Evolutionary conservation across 225 moss, liverwort and hornwort genomes (phyloP).

Genomic region (Physcomitrellopsis africana): DNA sequence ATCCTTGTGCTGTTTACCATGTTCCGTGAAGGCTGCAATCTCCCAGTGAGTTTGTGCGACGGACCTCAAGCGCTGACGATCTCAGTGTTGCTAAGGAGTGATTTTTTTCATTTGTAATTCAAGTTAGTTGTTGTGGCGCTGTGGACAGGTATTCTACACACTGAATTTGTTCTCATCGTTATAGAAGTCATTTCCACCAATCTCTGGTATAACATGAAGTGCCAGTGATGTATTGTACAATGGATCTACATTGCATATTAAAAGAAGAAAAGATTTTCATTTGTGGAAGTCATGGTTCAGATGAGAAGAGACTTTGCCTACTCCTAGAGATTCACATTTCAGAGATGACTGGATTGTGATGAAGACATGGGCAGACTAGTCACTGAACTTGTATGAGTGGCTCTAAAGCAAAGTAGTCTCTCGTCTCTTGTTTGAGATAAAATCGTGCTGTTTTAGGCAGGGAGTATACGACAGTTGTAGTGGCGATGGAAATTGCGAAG

Average conservation of each 20-base stretch:
- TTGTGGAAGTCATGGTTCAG: neutral
- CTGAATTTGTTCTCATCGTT: too few species aligned
- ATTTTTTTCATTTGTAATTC: too few species aligned
- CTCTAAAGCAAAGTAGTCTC: conserved; percentile 37
- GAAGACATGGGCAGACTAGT: neutral
- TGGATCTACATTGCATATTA: conserved; percentile 23
- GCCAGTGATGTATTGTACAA: conserved; percentile 28
- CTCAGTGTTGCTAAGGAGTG: too few species aligned
- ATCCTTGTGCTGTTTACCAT: too few species aligned
- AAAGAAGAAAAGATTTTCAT: conserved; percentile 1
- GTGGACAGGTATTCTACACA: too few species aligned
- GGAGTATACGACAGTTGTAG: conserved; percentile 31
- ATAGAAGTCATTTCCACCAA: conserved; percentile 53
- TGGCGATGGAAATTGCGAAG: conserved; percentile 40
- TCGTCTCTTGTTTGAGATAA: conserved; percentile 31
- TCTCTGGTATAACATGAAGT: conserved; percentile 36
- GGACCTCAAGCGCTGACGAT: too few species aligned
- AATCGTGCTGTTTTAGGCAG: conserved; percentile 10
- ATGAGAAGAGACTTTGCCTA: neutral
- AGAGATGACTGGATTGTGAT: neutral
- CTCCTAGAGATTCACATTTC: too few species aligned
- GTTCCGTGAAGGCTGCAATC: too few species aligned
- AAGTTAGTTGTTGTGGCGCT: too few species aligned
- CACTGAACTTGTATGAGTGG: conserved; percentile 26
- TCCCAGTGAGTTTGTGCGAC: too few species aligned